Evolutionary conservation across 2,329 filamentous ascomycete genomes (phyloP), one percentile per base, ranked within the genome.

Genomic region (Chaetomiaceae sp.): DNA sequence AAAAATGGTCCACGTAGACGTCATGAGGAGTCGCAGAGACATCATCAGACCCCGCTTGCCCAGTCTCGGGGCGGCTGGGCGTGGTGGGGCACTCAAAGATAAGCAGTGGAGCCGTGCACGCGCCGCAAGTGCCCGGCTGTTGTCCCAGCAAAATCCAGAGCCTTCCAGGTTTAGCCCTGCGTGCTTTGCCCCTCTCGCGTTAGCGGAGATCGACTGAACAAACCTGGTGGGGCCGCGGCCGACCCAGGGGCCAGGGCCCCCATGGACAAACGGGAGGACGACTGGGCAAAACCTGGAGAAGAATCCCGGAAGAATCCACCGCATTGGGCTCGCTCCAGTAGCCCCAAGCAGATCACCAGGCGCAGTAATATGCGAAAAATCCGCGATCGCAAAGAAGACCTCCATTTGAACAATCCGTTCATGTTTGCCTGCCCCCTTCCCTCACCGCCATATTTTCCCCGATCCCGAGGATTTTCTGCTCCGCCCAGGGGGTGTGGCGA

Each of bases 1-100:
- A 25, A n/a, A 46, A 41, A 41, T 37, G 33, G n/a, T 25, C 20
- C 34, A 41, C 49, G 42, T 41, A 18, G 34, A 52, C 43, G 50
- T 52, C 50, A 52, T 47, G 14, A 16, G 13, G 29, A 13, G 18
- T n/a, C 18, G 33, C 13, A 14, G 30, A 18, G 18, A 47, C 21
- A 20, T 29, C 29, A 18, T 34, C 33, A 23, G 32, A 29, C 48
- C 48, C 48, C 48, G 27, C 48, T n/a, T 20, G 34, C 34, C 33
- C 27, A 38, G 34, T 16, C 45, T 8, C 4, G n/a, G 32, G 30
- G 30, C 18, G 16, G 43, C 43, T 46, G 43, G 43, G 8, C 10
- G 9, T n/a, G 30, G 36, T 38, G 36, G 40, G 23, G 21, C 40
- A 5, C 8, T 42, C 10, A 16, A 25, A 27, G 5, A 27, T 9